A percentile compares a stretch with the other conserved stretches of the same genome.
Conservation (phyloP, 441 rosid species). For the Hura crepitans region DNA sequence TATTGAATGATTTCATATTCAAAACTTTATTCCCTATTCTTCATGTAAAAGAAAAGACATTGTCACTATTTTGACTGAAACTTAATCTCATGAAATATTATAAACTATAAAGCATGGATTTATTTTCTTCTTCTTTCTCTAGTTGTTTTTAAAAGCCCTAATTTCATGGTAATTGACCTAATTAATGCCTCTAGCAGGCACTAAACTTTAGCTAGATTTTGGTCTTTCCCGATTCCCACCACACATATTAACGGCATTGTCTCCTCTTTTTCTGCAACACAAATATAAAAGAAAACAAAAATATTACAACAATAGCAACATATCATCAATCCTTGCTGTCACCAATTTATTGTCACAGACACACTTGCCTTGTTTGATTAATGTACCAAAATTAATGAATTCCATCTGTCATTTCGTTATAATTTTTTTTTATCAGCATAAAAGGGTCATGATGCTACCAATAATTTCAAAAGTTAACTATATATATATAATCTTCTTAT, state of each 20-base stretch:
- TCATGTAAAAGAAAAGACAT: too few relatives aligned
- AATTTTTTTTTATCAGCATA: neutral
- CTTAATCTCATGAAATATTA: neutral
- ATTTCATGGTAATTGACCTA: constrained; percentile 33
- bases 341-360: neutral
- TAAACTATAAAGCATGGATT: too few relatives aligned
- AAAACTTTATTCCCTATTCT: too few relatives aligned
- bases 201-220: constrained; percentile 29
- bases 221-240: constrained; percentile 33
- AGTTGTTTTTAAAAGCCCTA: constrained; percentile 18
- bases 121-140: neutral
- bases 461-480: too few relatives aligned
- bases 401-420: constrained; percentile 4
- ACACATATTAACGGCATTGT: constrained; percentile 20
- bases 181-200: constrained; percentile 19
- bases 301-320: neutral
- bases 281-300: neutral
- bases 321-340: neutral
- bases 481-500: too few relatives aligned
- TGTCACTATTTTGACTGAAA: neutral
- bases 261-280: constrained; percentile 22
- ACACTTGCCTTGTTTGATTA: constrained; percentile 6
- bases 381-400: constrained; percentile 6
- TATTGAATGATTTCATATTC: too few relatives aligned
- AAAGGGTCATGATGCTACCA: too few relatives aligned